Evolutionary conservation across 768 basidiomycete genomes (phyloP), one percentile per base, ranked within the genome.

Genomic region (Collybia mongolica): DNA sequence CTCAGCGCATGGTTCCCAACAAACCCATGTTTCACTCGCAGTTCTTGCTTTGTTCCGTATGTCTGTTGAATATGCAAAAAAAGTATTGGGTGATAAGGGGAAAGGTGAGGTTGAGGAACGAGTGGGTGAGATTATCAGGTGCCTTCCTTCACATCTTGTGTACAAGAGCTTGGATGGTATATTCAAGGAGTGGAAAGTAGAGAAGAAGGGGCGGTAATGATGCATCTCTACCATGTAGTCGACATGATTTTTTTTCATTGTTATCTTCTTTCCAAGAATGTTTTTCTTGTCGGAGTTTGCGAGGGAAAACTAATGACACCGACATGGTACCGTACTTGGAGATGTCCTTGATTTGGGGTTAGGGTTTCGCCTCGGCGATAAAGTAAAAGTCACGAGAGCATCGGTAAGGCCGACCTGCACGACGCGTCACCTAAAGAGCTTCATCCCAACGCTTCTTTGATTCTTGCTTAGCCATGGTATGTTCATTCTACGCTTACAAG

Each of bases 91-190:
- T 44, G 84, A 81, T 55, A 78, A 83, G 66, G 87, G 86, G 12
- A 86, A 84, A 65, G 62, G 53, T 5, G 87, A 91, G 65, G 84
- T 86, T 1, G 88, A 93, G 65, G 82, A 82, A 56, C 79, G 81
- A 51, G 76, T 93, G 28, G 88, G 90, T 15, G 94, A 98, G 70
- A 91, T 99, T 57, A 88, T 99, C 53, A 78, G 92, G 61, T 88
- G 84, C 62, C 64, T 99, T 54, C 96, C 97, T 26, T 84, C 85
- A 24, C 88, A 92, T 64, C 72, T 96, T 57, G 79, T 95, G 53
- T 90, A 91, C 72, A 91, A 91, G 71, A 91, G 90, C 61, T 67
- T 98, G 65, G 97, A 99, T 69, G 90, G 90, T 24, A 90, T 98
- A 60, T 98, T 94, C 72, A 91, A 90, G 64, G 93, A 96, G 64